Evolutionary conservation across 148 eudicot species (phyloP).

Genomic region (Euryodendron excelsum): DNA sequence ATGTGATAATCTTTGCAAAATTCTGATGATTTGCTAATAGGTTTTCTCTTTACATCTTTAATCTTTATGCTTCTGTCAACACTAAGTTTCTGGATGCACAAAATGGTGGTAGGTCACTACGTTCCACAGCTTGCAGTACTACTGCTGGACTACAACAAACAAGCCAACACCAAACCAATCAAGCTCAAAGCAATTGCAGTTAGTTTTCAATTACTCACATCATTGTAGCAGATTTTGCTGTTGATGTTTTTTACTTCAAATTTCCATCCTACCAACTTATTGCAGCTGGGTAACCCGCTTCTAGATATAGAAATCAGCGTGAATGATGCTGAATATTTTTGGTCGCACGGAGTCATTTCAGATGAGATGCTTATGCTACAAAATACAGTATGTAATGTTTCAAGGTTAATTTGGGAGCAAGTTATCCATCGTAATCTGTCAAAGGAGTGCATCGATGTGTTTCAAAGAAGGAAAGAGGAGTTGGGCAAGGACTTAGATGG

Average conservation of each 20-base stretch:
- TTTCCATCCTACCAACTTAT: background rate
- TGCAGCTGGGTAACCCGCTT: slow-evolving; percentile 26
- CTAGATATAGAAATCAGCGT: slow-evolving; percentile 24
- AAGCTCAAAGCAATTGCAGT: slow-evolving; percentile 25
- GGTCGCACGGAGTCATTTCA: slow-evolving; percentile 29
- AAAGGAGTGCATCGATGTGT: slow-evolving; percentile 17
- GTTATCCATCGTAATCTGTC: slow-evolving; percentile 3
- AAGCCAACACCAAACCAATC: slow-evolving; percentile 10
- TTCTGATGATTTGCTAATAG: too few species aligned
- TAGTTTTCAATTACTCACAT: background rate
- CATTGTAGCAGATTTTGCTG: background rate
- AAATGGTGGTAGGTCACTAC: slow-evolving; percentile 19
- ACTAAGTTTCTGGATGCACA: background rate
- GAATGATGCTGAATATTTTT: slow-evolving; percentile 5
- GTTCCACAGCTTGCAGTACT: slow-evolving; percentile 18
- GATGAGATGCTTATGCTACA: slow-evolving; percentile 19
- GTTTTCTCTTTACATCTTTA: too few species aligned
- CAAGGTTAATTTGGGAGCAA: slow-evolving; percentile 8
- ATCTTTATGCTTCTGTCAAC: too few species aligned
- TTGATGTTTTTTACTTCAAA: background rate
- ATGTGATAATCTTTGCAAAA: too few species aligned
- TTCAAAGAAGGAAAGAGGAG: slow-evolving; percentile 1
- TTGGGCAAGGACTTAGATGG: background rate
- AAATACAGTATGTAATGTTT: slow-evolving; percentile 19
- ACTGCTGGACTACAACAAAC: slow-evolving; percentile 20